phyloP scores from a whole-genome alignment of 257 asterid species.

The Solanum sejunctum region DNA sequence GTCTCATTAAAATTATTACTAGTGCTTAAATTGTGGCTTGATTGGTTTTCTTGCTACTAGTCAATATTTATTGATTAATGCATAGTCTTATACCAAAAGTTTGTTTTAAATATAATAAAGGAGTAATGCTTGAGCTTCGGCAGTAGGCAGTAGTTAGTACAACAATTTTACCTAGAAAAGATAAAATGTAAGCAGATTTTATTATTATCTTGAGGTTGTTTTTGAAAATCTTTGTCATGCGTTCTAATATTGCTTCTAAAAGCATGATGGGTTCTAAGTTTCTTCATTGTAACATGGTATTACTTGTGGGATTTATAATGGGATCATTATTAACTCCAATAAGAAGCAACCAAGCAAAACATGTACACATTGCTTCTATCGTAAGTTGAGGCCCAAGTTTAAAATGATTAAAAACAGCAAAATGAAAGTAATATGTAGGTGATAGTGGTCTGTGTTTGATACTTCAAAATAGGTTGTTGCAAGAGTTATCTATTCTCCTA shows the following conservation, averaged over 20 bases:
- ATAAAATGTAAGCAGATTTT: too few relatives aligned
- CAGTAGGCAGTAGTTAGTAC: not conserved
- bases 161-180: too few relatives aligned
- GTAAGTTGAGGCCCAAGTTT: not conserved
- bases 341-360: not conserved
- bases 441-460: not conserved
- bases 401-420: not conserved
- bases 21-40: not conserved
- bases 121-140: not conserved
- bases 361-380: not conserved
- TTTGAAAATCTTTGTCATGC: rapidly evolving
- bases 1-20: not conserved
- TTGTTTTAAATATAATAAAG: not conserved
- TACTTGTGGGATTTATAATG: not conserved
- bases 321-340: too few relatives aligned
- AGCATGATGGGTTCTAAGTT: not conserved
- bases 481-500: not conserved
- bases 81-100: not conserved
- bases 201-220: too few relatives aligned
- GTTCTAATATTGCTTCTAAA: not conserved
- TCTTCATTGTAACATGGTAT: not conserved
- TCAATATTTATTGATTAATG: not conserved
- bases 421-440: not conserved
- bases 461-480: not conserved
- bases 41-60: not conserved